phyloP scores from a whole-genome alignment of 148 eudicot genomes.

The Chenopodium suecicum region DNA sequence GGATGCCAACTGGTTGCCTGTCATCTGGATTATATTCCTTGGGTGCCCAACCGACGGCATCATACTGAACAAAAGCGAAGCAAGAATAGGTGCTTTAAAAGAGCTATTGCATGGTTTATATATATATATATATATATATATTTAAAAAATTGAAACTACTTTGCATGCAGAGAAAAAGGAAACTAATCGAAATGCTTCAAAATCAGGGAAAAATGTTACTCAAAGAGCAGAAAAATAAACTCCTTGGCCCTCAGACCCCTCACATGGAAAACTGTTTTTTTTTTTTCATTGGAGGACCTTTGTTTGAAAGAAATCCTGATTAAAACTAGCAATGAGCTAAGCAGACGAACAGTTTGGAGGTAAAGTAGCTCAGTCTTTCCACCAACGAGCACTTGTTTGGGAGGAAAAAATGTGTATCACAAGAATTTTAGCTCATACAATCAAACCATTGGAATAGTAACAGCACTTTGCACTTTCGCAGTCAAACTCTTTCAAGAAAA shows the following conservation, averaged over 20 bases:
- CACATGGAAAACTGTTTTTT: too few species aligned
- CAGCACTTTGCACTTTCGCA: neutral
- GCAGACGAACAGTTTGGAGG: neutral
- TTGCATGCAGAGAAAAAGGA: neutral
- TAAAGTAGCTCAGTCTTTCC: neutral
- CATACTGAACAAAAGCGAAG: conserved; percentile 51
- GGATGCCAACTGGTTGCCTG: conserved; percentile 50
- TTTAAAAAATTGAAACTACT: neutral
- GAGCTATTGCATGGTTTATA: neutral
- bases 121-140: too few species aligned
- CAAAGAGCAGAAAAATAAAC: too few species aligned
- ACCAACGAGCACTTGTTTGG: neutral
- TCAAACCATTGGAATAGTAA: neutral
- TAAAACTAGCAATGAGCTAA: neutral
- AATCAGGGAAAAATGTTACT: neutral
- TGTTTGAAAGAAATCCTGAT: neutral
- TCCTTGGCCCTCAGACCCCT: too few species aligned
- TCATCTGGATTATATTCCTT: conserved; percentile 97
- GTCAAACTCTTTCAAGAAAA: too few species aligned
- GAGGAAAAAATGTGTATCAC: neutral
- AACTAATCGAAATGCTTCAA: neutral
- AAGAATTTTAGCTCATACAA: neutral
- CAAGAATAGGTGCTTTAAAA: conserved; percentile 7
- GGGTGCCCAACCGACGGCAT: conserved; percentile 97
- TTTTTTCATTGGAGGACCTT: neutral